Evolutionary conservation across 306 rosid species (phyloP).

Genomic region (Hylodesmum podocarpum): DNA sequence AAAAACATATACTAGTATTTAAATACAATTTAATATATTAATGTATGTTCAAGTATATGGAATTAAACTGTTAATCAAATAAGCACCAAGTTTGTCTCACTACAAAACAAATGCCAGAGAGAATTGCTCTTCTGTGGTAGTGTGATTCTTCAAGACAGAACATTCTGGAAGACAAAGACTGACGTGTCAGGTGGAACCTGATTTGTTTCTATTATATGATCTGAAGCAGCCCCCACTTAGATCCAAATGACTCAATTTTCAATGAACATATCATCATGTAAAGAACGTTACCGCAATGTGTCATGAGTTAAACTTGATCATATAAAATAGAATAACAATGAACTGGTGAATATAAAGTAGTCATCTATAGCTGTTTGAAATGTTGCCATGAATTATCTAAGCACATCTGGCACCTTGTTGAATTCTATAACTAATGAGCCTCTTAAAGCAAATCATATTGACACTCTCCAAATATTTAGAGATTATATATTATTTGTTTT

Average conservation of each 20-base stretch:
- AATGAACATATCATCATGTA: not conserved
- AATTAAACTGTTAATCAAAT: not conserved
- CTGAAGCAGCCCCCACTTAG: slow-evolving; percentile 7
- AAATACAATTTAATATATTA: not conserved
- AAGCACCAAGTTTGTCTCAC: not conserved
- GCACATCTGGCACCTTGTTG: not conserved
- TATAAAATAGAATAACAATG: not conserved
- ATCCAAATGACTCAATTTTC: slow-evolving; percentile 22
- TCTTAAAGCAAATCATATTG: too few relatives aligned
- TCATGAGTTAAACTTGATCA: not conserved
- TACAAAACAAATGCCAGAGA: slow-evolving; percentile 15
- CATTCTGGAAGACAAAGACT: slow-evolving; percentile 31
- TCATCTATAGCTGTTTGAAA: not conserved
- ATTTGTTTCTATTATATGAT: slow-evolving; percentile 21
- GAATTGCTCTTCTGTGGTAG: not conserved
- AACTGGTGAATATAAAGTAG: not conserved
- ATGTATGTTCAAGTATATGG: not conserved
- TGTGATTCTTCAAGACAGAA: slow-evolving; percentile 30
- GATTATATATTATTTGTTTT: too few relatives aligned
- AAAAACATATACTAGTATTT: not conserved
- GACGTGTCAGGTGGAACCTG: slow-evolving; percentile 34
- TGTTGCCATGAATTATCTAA: not conserved
- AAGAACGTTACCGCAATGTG: not conserved
- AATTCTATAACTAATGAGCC: not conserved
- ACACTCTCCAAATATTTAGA: too few relatives aligned